phyloP scores from a whole-genome alignment of 1,284 basidiomycete species.

The Moesziomyces antarcticus region DNA sequence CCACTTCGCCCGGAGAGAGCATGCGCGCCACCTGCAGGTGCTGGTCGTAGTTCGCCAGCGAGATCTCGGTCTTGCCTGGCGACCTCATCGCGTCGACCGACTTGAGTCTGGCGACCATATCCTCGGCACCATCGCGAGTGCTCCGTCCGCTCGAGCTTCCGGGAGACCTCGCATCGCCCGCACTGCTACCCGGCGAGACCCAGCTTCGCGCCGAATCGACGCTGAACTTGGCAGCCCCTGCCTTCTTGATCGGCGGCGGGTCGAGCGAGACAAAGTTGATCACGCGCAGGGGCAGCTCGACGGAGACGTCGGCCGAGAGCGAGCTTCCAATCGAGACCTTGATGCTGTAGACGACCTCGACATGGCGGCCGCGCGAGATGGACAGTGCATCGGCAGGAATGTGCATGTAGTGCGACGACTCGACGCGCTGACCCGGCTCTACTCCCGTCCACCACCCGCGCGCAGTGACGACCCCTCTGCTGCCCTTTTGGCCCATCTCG shows the following conservation, averaged over 20 bases:
- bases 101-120: slow-evolving; percentile 57
- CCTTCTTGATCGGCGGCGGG: slow-evolving; percentile 72
- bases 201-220: slow-evolving; percentile 16
- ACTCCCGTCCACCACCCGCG: slow-evolving; percentile 66
- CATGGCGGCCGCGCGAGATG: slow-evolving; percentile 77
- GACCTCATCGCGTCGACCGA: slow-evolving; percentile 60
- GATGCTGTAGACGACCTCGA: slow-evolving; percentile 83
- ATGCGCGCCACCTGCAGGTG: slow-evolving; percentile 24
- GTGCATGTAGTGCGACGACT: slow-evolving; percentile 61
- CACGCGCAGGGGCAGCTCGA: slow-evolving; percentile 78
- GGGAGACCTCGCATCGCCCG: slow-evolving; percentile 9
- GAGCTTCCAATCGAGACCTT: slow-evolving; percentile 78
- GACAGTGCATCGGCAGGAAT: slow-evolving; percentile 77
- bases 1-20: slow-evolving; percentile 24
- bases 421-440: slow-evolving; percentile 45
- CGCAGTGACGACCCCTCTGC: slow-evolving; percentile 56
- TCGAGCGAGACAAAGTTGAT: slow-evolving; percentile 84
- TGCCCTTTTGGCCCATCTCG: slow-evolving; percentile 62
- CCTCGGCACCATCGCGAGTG: slow-evolving; percentile 15
- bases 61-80: slow-evolving; percentile 50
- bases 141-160: slow-evolving; percentile 6
- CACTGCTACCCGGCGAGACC: slow-evolving; percentile 16
- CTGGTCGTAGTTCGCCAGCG: slow-evolving; percentile 35
- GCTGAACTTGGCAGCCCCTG: slow-evolving; percentile 14
- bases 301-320: slow-evolving; percentile 76